These are phyloP conservation scores for Escallonia herrerae DNA, from an alignment of 129 eudicot species.

Conservation along the genomic window DNA sequence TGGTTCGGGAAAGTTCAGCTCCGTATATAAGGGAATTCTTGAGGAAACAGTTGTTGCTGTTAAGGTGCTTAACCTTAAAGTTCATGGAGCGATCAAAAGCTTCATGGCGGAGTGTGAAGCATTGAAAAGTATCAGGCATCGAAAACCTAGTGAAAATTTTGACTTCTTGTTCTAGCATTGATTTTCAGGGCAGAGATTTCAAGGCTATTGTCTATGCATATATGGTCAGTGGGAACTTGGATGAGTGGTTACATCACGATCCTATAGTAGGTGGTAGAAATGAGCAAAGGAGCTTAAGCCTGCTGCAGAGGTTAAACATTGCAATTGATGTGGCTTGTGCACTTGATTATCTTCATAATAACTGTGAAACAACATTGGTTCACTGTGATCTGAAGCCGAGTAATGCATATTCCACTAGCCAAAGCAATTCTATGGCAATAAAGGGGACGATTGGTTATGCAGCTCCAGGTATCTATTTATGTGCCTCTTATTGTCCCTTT, in stretches of 20 bases:
- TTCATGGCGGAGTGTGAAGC: neutral
- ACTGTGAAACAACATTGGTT: neutral
- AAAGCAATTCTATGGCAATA: neutral
- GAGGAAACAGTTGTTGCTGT: slow-evolving; percentile 1
- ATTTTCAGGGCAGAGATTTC: neutral
- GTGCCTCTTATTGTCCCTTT: neutral
- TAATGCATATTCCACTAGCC: neutral
- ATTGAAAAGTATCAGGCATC: neutral
- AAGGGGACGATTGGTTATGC: neutral
- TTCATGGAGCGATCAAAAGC: neutral
- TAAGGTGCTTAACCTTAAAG: slow-evolving; percentile 9
- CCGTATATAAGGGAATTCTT: slow-evolving; percentile 1
- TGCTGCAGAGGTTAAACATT: neutral
- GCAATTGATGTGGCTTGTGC: neutral
- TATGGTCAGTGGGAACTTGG: neutral
- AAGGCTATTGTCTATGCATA: neutral
- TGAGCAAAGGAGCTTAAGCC: neutral
- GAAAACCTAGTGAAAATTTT: neutral
- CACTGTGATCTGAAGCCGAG: neutral
- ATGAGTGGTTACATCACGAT: neutral
- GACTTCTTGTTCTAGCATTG: neutral
- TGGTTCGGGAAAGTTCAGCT: slow-evolving; percentile 3
- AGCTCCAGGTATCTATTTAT: neutral
- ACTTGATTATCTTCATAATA: neutral
- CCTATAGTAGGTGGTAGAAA: neutral